A percentile compares a stretch with the other conserved stretches of the same genome.
Evolutionary conservation across 345 rosid genomes (phyloP).

Genomic region (Raphanus raphanistrum): DNA sequence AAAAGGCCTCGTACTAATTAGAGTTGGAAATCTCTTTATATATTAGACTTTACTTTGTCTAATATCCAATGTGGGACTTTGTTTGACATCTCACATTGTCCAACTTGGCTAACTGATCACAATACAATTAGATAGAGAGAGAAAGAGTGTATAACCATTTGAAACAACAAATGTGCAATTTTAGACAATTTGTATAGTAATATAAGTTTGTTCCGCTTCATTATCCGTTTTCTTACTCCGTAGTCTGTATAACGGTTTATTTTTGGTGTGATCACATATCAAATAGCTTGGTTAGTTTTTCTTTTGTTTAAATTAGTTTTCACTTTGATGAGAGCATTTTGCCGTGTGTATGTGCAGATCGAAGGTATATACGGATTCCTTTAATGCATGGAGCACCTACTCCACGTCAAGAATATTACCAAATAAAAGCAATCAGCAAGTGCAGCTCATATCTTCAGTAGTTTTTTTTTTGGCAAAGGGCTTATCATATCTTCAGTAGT

Average conservation of each 20-base stretch:
- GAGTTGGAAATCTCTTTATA: no score
- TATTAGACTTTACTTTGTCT: no score
- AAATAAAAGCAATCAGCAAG: conserved; percentile 32
- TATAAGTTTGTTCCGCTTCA: conserved; percentile 31
- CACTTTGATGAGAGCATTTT: conserved; percentile 7
- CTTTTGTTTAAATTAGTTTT: conserved; percentile 11
- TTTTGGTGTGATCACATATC: conserved; percentile 23
- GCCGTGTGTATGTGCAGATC: neutral
- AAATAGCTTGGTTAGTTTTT: conserved; percentile 12
- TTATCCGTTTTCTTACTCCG: conserved; percentile 17
- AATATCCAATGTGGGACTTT: no score
- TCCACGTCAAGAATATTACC: conserved; percentile 38
- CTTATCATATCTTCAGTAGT: conserved; percentile 25
- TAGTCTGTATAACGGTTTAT: conserved; percentile 22
- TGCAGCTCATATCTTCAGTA: conserved; percentile 35
- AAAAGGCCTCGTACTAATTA: no score
- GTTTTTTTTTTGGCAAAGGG: neutral
- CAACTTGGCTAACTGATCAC: conserved; percentile 44
- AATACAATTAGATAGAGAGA: conserved; percentile 32
- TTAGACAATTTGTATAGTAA: conserved; percentile 24
- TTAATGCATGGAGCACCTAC: conserved; percentile 21
- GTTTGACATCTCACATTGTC: no score
- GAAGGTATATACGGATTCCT: neutral
- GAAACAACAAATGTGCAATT: conserved; percentile 19
- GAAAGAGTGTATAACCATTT: conserved; percentile 28